Evolutionary conservation across 148 eudicot species (phyloP), one percentile per base, ranked within the genome.

Genomic region (Rhododendron mucronatum): DNA sequence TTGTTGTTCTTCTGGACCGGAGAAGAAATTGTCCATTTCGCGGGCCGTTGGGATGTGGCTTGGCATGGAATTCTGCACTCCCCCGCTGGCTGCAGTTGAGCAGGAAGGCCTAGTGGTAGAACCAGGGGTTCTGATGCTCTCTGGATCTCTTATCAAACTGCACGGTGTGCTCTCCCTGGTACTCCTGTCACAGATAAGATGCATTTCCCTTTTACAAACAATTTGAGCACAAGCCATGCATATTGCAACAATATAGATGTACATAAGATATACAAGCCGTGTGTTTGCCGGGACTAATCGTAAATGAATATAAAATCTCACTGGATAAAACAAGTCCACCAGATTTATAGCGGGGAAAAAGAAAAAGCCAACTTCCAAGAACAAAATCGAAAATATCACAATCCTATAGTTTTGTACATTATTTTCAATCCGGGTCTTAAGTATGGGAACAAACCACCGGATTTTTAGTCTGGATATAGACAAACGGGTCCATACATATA

Each of bases 131-230:
- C 76, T 78, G 82, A 92, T 83, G 79, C 87, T 47, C 78, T 90
- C 90, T 26, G 92, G 87, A 83, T 83, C 90, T 85, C 87, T 86
- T 78, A 93, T 88, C 86, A 91, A 84, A 82, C 90, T 91, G 91
- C 91, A 89, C 3, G 95, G 95, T 81, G 95, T 93, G 90, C 90
- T 93, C 78, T 93, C 95, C 87, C 95, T 87, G 18, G 92, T 89
- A 78, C 90, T 86, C 91, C 95, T 93, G 88, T 61, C 80, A 67
- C 81, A 86, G 57, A 81, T 15, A 48, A 85, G 37, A 50, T 33
- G 20, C 11, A 88, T 30, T 78, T 51, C 67, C 37, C 50, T 11
- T 11, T 63, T 20, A 82, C 26, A 74, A 45, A 21, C 77, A 77
- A 74, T 63, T 20, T 30, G 30, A 61, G 21, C 7, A 65, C 33